Evolutionary conservation across 768 basidiomycete genomes (phyloP).

Genomic region (Mycena venus): DNA sequence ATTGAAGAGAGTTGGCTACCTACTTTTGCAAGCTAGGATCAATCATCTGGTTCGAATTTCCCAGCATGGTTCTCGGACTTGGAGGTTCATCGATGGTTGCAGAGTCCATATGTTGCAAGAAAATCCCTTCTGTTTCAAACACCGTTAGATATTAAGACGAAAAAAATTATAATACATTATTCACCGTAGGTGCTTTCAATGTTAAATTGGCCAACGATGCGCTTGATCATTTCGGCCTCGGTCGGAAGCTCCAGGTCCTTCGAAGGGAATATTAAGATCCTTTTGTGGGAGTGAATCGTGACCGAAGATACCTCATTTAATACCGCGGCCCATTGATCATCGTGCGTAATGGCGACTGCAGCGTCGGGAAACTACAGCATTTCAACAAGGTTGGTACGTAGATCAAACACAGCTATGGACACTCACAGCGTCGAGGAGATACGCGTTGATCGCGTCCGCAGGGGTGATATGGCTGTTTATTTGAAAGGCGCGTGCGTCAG

Average conservation of each 20-base stretch:
- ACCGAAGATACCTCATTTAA: background rate
- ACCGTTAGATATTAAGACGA: background rate
- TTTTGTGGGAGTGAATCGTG: background rate
- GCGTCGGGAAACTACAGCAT: background rate
- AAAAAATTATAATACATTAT: background rate
- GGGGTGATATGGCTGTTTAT: slow-evolving; percentile 15
- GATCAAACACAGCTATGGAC: too few species aligned
- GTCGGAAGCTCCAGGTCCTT: background rate
- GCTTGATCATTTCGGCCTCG: background rate
- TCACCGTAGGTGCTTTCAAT: background rate
- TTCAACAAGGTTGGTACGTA: background rate
- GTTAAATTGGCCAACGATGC: background rate
- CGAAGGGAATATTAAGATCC: background rate
- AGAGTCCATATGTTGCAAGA: background rate
- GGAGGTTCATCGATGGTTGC: background rate
- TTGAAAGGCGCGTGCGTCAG: too few species aligned
- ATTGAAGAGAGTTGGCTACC: background rate
- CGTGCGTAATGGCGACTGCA: slow-evolving; percentile 1
- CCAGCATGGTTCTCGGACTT: background rate
- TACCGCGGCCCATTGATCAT: slow-evolving; percentile 9
- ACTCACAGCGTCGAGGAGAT: slow-evolving; percentile 13
- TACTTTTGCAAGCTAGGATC: background rate
- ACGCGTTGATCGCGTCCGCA: background rate
- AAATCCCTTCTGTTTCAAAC: background rate
- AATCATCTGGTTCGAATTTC: background rate